A percentile compares a stretch with the other conserved stretches of the same genome.
Conservation (phyloP, 495 filamentous ascomycete species). For the Lasiosphaeriaceae sp. region DNA sequence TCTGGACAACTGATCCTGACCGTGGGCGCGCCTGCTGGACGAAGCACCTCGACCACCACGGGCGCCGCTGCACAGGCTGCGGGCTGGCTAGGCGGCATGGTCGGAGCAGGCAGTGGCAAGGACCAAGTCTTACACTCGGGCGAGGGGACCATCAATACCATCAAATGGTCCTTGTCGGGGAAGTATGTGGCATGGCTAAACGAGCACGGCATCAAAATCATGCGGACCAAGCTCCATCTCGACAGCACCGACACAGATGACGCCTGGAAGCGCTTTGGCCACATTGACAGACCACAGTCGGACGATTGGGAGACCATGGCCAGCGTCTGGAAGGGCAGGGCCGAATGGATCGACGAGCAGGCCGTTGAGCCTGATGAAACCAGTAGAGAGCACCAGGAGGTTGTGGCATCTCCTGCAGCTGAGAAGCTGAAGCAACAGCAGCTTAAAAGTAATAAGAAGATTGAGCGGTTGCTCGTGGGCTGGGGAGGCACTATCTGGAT, state of each 20-base stretch:
- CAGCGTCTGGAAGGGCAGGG: conserved; percentile 83
- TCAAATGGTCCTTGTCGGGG: conserved; percentile 89
- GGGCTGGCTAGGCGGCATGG: conserved; percentile 85
- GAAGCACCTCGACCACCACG: conserved; percentile 74
- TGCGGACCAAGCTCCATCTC: conserved; percentile 83
- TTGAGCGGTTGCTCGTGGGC: conserved; percentile 84
- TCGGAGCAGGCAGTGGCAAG: conserved; percentile 73
- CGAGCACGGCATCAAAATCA: conserved; percentile 94
- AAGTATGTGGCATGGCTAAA: conserved; percentile 93
- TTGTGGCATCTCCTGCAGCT: conserved; percentile 39
- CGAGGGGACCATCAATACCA: conserved; percentile 83
- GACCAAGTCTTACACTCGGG: conserved; percentile 88
- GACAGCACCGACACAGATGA: conserved; percentile 72
- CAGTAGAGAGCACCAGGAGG: conserved; percentile 33
- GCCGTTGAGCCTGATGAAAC: conserved; percentile 56
- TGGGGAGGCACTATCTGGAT: conserved; percentile 98
- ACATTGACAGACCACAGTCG: conserved; percentile 77
- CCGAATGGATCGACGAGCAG: conserved; percentile 87
- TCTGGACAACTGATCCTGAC: conserved; percentile 91
- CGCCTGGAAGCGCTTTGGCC: conserved; percentile 94
- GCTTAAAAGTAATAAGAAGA: conserved; percentile 37
- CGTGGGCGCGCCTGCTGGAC: conserved; percentile 69
- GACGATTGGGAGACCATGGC: conserved; percentile 92
- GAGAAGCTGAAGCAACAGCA: conserved; percentile 43
- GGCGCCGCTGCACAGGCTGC: conserved; percentile 74